A percentile compares a stretch with the other conserved stretches of the same genome.
These are phyloP conservation scores for Jatropha multifida DNA, from an alignment of 441 rosid species.

Conservation along the genomic window DNA sequence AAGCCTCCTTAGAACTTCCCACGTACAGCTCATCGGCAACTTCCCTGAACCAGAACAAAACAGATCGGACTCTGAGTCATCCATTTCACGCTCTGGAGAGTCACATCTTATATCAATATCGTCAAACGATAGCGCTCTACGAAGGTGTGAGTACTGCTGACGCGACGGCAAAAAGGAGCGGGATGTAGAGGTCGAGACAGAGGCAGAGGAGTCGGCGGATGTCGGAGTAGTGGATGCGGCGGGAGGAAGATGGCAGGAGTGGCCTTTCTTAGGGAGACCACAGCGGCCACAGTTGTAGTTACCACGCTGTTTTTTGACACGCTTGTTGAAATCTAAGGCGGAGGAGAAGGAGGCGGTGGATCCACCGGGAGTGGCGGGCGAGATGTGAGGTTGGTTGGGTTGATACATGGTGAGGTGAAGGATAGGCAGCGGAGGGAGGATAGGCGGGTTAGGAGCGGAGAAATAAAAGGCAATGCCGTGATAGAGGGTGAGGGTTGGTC, in stretches of 20 bases:
- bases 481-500: constrained; percentile 9
- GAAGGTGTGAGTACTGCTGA: constrained; percentile 45
- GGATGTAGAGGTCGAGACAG: constrained; percentile 42
- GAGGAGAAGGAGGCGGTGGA: constrained; percentile 37
- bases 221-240: constrained; percentile 29
- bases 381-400: constrained; percentile 42
- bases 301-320: constrained; percentile 59
- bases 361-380: constrained; percentile 45
- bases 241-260: constrained; percentile 45
- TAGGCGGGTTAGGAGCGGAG: background rate
- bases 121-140: constrained; percentile 82
- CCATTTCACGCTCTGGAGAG: constrained; percentile 44
- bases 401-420: constrained; percentile 17
- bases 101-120: constrained; percentile 52
- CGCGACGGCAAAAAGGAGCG: constrained; percentile 27
- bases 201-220: constrained; percentile 48
- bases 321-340: constrained; percentile 42
- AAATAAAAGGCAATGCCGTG: background rate
- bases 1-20: constrained; percentile 80
- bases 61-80: constrained; percentile 36
- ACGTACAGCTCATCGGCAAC: constrained; percentile 51
- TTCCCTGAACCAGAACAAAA: constrained; percentile 39
- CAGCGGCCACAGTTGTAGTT: constrained; percentile 94
- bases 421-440: background rate
- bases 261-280: constrained; percentile 95